Base-by-base conservation (phyloP, 441 rosid species). In the Bruguiera hainesii region DNA sequence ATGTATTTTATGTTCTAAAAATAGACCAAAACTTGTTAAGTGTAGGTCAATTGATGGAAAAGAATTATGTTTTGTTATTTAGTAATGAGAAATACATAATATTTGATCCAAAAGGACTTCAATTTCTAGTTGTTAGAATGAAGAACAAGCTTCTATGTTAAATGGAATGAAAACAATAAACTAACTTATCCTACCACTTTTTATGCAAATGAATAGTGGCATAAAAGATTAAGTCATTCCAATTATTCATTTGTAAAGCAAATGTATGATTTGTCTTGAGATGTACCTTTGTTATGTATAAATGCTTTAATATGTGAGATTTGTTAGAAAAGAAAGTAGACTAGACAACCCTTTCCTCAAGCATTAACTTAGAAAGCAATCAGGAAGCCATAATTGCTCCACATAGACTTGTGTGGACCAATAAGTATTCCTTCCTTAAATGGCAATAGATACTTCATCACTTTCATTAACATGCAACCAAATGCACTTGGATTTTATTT, bases 141-240 rank as follows among this genome's bases (percentile, higher is more conserved):
- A 1, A 7, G 7, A 33, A 6, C 9, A 33, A 33, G 35, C 6
- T 33, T 33, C 1, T 1, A 0, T 7, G 0, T 33, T 0, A 6
- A 6, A 7, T 7, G 1, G 1, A 33, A 7, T 33, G 8, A 33
- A 1, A 7, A 33, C 0, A 33, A 7, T 25, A 7, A 33, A 9
- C 9, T 6, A 0, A 1, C 35, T 33, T 6, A 33, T 1, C 9
- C 2, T 1, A 1, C 0, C 9, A 6, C 0, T 33, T 1, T 33
- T 1, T 0, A 33, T 33, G 6, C 1, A 33, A 33, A 1, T 1
- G 7, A 6, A 8, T 7, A 7, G 9, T 33, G 9, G 37, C 7
- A 30, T 30, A 20, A 20, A 20, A 20, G 20, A 20, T 20, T 20
- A 20, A 20, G 20, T 20, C 20, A 20, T 20, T 20, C 20, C 20